Evolutionary conservation across 140 eudicot genomes (phyloP), one percentile per base, ranked within the genome.

Genomic region (Flaveria floridana): DNA sequence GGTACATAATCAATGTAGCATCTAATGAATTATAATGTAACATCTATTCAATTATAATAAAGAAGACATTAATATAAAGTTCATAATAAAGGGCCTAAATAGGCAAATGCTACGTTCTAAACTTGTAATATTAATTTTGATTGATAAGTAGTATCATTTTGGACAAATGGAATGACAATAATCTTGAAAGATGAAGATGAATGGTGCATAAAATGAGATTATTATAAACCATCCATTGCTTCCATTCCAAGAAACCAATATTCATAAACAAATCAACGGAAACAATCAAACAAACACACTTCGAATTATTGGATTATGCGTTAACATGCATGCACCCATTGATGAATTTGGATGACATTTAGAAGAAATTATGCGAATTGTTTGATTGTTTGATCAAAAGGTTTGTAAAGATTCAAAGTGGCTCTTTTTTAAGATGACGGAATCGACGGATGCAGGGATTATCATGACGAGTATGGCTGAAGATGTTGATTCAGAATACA

Each of bases 161-260:
- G 74, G 80, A 76, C 68, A 73, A 15, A 73, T 73, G 78, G 61
- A 73, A 47, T 57, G 12, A 72, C 57, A 51, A 55, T 53, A 76
- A 78, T 56, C 77, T 78, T 67, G 6, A 53, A 52, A 8, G 16
- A 25, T 65, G 78, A 53, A 79, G 16, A 79, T 72, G 16, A 79
- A 72, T 79, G 82, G 82, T 77, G 78, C 61, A 72, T 53, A 79
- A 79, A 79, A 39, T 21, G 69, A 52, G 77, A 64, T 20, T 19
- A 39, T 72, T 72, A 37, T 72, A 64, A 65, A 79, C 82, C 82
- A 73, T 72, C 67, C 48, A 51, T 28, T 50, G 41, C 18, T 61
- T 77, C 70, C 63, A 61, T 77, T 77, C 50, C 52, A 13, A 46
- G 41, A 64, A 72, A 63, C 15, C 4, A 70, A 70, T 41, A 48